Base-by-base conservation (phyloP, 805 yeast genomes). In the Schwanniomyces yamadae region DNA sequence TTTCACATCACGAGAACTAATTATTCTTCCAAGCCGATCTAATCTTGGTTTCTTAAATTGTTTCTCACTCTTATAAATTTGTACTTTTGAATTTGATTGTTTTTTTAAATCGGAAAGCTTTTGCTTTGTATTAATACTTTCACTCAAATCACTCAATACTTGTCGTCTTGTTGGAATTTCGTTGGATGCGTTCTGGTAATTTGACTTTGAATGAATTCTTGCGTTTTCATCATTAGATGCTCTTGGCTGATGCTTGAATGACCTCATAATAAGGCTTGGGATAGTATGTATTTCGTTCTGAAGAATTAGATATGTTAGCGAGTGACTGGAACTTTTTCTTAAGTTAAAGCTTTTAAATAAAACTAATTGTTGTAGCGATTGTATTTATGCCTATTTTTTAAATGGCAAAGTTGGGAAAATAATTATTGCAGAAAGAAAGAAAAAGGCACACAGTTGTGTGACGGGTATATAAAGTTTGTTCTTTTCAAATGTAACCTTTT, bases 141-240 rank as follows among this genome's bases (percentile, higher is more conserved):
- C 53, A 23, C 48, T 56, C 11, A 41, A 38, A 37, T 61, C 66
- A 24, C 56, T 50, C 36, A 61, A 52, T 10, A 54, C 63, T 28
- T 57, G 59, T 32, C 66, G 41, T 22, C 39, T 45, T 23, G 28
- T 39, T n/a, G 37, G 34, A 6, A 41, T 22, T 9, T 23, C 34
- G 15, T 26, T 18, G 10, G 25, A 27, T 5, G 40, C 24, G 12
- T 22, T 23, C 5, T 27, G 14, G 11, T 28, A 20, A n/a, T 24
- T 27, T 10, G 34, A 18, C 18, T 43, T 43, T 4, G 37, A 13
- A n/a, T 34, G 36, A 25, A 45, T 22, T 25, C 38, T 37, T 25
- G 39, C n/a, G 23, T 51, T 51, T 41, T 51, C 56, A 37, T 51
- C 55, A 35, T 38, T 41, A 23, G 36, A 25, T 2, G 48, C 29